A percentile compares a stretch with the other conserved stretches of the same genome.
Conservation (phyloP, 2,329 filamentous ascomycete genomes). For the Venturia aucupariae region DNA sequence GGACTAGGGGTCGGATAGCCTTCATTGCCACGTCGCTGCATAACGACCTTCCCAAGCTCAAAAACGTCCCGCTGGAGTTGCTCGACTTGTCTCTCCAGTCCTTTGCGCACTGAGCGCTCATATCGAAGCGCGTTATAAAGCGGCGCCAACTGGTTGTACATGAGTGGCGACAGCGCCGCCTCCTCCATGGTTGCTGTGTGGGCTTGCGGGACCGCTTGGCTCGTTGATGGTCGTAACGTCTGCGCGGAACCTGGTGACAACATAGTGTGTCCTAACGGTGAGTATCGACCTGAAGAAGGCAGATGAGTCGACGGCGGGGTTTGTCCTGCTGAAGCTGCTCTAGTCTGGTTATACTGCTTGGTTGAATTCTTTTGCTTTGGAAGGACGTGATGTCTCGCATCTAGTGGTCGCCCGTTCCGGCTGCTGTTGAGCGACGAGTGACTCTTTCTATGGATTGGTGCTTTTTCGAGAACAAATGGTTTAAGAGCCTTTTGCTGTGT, state of each 20-base stretch:
- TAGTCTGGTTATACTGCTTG: not conserved
- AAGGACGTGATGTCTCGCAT: not conserved
- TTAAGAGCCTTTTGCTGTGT: not conserved
- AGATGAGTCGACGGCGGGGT: not conserved
- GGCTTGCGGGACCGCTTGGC: not conserved
- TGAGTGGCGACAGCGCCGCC: not conserved
- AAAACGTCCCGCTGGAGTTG: constrained; percentile 12
- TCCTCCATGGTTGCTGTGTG: not conserved
- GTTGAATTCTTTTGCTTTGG: not conserved
- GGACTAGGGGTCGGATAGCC: constrained; percentile 1
- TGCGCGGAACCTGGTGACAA: not conserved
- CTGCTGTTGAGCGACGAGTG: not conserved
- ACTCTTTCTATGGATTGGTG: not conserved
- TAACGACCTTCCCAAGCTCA: constrained; percentile 2
- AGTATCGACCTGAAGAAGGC: not conserved
- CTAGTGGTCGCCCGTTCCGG: not conserved
- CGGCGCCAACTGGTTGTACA: constrained; percentile 13
- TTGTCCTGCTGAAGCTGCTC: not conserved
- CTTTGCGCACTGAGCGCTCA: constrained; percentile 15
- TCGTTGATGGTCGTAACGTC: not conserved
- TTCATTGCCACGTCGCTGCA: not conserved
- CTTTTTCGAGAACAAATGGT: constrained; percentile 5
- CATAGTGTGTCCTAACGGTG: not conserved
- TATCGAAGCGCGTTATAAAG: constrained; percentile 15
- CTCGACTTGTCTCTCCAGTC: constrained; percentile 12